Base-by-base conservation (phyloP, 768 basidiomycete genomes). In the Tephrocybe sp. region DNA sequence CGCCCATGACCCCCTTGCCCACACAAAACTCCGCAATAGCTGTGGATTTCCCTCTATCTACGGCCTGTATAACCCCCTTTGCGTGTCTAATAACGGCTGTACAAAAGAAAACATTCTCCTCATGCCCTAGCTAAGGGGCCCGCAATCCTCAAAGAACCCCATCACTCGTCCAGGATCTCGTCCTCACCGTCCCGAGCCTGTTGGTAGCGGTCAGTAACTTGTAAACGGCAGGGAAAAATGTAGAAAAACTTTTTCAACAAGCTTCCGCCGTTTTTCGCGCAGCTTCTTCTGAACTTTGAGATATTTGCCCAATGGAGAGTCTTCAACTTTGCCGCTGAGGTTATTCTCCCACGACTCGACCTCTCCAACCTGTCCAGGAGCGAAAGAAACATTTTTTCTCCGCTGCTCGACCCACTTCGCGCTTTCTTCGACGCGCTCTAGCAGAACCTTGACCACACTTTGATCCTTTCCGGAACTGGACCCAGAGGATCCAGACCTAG, bases 401-500 rank as follows among this genome's bases (percentile, higher is more conserved):
- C 73, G 78, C 62, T 79, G 71, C 64, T 91, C 86, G 33, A 90
- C 76, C 91, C 88, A 98, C 53, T 72, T 78, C 12, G 78, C 77
- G 55, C 88, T 92, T 61, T 91, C 90, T 56, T 98, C 94, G 38
- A 96, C 70, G 17, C 92, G 84, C 64, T 98, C 96, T 45, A 96
- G 73, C 11, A 99, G 73, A 0, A 76, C 74, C 69, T 95, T 98
- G 20, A 92, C 75, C 33, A 74, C 58, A 2, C 73, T 77, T 1
- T 77, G 74, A 54, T 88, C 86, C 62, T 90, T 90, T 0, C 72
- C 67, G 41, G 70, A 60, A 39, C 67, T 60, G 24, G 54, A 43
- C 24, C 56, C 61, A 32, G 60, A 57, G 2, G 68, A 63, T 39
- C 66, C 67, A 30, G 74, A 65, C 50, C 79, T 80, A 21, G 75